phyloP scores from a whole-genome alignment of 305 asterid species.

The Caryopteris hybrid region DNA sequence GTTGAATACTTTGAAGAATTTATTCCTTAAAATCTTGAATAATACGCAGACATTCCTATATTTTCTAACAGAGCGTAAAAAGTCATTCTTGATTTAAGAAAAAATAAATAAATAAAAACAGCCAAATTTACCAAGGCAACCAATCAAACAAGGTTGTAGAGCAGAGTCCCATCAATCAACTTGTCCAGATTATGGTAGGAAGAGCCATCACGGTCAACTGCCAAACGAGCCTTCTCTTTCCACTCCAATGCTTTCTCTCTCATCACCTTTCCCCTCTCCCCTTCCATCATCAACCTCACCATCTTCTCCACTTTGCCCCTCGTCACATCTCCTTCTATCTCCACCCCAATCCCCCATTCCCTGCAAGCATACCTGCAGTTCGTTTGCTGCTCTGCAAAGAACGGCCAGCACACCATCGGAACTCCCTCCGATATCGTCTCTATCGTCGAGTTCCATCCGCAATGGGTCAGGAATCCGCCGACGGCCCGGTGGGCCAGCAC shows the following conservation, averaged over 20 bases:
- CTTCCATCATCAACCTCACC: slow-evolving; percentile 30
- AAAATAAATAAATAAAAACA: no score
- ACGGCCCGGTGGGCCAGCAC: slow-evolving; percentile 23
- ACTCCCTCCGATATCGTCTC: slow-evolving; percentile 31
- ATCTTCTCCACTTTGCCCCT: slow-evolving; percentile 25
- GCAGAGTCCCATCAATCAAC: slow-evolving; percentile 16
- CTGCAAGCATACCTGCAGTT: slow-evolving; percentile 22
- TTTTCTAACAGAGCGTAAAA: no score
- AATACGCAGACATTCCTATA: no score
- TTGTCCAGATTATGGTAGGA: slow-evolving; percentile 25
- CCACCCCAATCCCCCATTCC: slow-evolving; percentile 27
- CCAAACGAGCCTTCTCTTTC: slow-evolving; percentile 31
- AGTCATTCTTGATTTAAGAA: no score
- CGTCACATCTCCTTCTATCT: slow-evolving; percentile 30
- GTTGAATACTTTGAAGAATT: no score
- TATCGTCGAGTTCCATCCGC: slow-evolving; percentile 38
- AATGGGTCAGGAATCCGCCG: slow-evolving; percentile 34
- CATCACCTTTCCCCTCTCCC: slow-evolving; percentile 24
- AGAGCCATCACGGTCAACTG: slow-evolving; percentile 23
- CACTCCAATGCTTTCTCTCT: slow-evolving; percentile 27
- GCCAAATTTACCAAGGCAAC: no score
- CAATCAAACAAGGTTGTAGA: not conserved
- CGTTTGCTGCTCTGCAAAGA: slow-evolving; percentile 31
- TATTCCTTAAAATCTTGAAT: no score
- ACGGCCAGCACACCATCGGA: slow-evolving; percentile 40